A percentile compares a stretch with the other conserved stretches of the same genome.
Conservation (phyloP, 805 yeast species). For the Candida pseudofarinosa region DNA sequence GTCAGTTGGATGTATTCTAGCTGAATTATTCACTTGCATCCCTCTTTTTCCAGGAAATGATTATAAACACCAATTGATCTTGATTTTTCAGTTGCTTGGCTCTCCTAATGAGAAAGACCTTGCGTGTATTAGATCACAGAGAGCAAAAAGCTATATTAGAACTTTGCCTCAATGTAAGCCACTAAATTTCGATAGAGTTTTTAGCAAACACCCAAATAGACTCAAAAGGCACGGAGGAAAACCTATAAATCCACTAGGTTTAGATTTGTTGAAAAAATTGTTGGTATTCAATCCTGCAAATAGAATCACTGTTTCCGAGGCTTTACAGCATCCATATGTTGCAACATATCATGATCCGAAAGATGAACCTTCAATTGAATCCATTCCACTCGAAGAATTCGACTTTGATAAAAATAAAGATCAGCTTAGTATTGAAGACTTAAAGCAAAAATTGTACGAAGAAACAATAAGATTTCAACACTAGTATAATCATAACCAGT, state of each 20-base stretch:
- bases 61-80: constrained; percentile 61
- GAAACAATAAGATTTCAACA: constrained; percentile 53
- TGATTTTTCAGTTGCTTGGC: constrained; percentile 67
- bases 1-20: constrained; percentile 78
- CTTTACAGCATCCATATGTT: constrained; percentile 84
- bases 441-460: constrained; percentile 67
- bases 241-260: constrained; percentile 21
- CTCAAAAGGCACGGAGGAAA: constrained; percentile 10
- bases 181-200: constrained; percentile 13
- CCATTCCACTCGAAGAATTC: constrained; percentile 24
- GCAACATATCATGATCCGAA: constrained; percentile 64
- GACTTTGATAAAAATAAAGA: constrained; percentile 55
- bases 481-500: neutral
- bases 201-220: constrained; percentile 20
- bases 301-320: constrained; percentile 85
- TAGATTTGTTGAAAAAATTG: constrained; percentile 52
- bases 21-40: constrained; percentile 57
- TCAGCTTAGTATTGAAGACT: constrained; percentile 62
- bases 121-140: constrained; percentile 16
- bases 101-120: constrained; percentile 44
- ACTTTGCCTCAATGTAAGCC: constrained; percentile 19
- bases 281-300: constrained; percentile 81
- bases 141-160: constrained; percentile 24
- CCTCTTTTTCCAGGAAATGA: constrained; percentile 77
- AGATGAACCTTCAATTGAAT: constrained; percentile 26